Evolutionary conservation across 1,284 basidiomycete genomes (phyloP), one percentile per base, ranked within the genome.

Genomic region (Cutaneotrichosporon sp.): DNA sequence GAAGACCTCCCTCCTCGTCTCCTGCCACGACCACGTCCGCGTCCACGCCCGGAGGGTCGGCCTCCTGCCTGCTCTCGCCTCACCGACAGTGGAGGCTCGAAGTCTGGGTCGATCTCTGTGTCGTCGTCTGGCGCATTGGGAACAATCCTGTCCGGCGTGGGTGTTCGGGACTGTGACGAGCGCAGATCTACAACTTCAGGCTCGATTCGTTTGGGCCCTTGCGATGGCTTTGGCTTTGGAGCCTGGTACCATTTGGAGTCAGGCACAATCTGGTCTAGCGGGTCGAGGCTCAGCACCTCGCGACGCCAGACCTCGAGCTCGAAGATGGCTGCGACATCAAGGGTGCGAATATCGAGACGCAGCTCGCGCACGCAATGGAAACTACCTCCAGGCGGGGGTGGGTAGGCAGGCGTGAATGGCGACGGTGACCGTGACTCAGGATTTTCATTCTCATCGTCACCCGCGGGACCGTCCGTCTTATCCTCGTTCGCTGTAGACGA

Each of bases 231-330:
- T 22, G 38, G 50, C 49, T 59, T 59, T 8, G 49, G 50, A 2
- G 47, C 36, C 47, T 62, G n/a, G 58, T 69, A 71, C 67, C 68
- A 69, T 9, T 64, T 69, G 1, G 63, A 65, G 46, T 61, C 57
- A 6, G 74, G 74, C 34, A 61, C 60, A n/a, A 67, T 61, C 62
- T 70, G 63, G 38, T 65, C 67, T 22, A 74, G 60, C 21, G 68
- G 70, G 21, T 65, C 64, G 13, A 77, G 53, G 8, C 68, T 69
- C 11, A 77, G 59, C 1, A 66, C 52, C 53, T 74, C 66, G 16
- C 77, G 66, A 16, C 77, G 67, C 77, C 77, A 78, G 10, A 63
- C 64, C 56, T 78, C 77, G 14, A 78, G 67, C 1, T 70, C 66
- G 58, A 76, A 76, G 18, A 78, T 67, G 4, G 76, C 75, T 0